Percentiles rank a stretch among this genome's conserved stretches.
Conservation (phyloP, 2,329 filamentous ascomycete species). For the Calonectria hawksworthii region DNA sequence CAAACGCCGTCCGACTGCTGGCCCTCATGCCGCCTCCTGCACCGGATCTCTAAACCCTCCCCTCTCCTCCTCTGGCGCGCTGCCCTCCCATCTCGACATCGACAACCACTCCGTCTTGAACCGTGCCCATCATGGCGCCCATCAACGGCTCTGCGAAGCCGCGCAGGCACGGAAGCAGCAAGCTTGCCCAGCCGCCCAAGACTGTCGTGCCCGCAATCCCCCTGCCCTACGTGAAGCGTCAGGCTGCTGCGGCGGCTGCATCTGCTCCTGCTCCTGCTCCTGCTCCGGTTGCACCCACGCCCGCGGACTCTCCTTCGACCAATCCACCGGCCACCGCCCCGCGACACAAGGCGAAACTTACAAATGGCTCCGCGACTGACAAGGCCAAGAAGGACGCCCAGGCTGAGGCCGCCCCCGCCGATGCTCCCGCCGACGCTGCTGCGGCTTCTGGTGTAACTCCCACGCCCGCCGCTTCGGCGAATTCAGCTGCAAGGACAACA, state of each 20-base stretch:
- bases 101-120: conserved; percentile 30
- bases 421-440: conserved; percentile 18
- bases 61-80: conserved; percentile 38
- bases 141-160: conserved; percentile 50
- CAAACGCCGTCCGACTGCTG: conserved; percentile 24
- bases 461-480: conserved; percentile 22
- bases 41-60: conserved; percentile 48
- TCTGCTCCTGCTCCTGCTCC: conserved; percentile 31
- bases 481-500: conserved; percentile 30
- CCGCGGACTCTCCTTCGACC: conserved; percentile 27
- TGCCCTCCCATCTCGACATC: conserved; percentile 32
- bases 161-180: conserved; percentile 48
- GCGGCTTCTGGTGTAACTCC: conserved; percentile 26
- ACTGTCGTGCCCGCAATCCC: conserved; percentile 56
- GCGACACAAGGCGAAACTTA: conserved; percentile 36
- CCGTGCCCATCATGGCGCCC: conserved; percentile 50
- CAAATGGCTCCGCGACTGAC: conserved; percentile 33
- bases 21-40: conserved; percentile 51
- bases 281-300: not conserved
- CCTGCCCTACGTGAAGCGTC: conserved; percentile 55
- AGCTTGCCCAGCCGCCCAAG: conserved; percentile 50
- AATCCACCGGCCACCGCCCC: conserved; percentile 26
- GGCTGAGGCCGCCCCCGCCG: conserved; percentile 20
- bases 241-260: conserved; percentile 51
- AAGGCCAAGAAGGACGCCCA: conserved; percentile 24